A percentile compares a stretch with the other conserved stretches of the same genome.
These are phyloP conservation scores for Phanerochaete carnosa DNA, from an alignment of 768 basidiomycete genomes.

Conservation along the genomic window DNA sequence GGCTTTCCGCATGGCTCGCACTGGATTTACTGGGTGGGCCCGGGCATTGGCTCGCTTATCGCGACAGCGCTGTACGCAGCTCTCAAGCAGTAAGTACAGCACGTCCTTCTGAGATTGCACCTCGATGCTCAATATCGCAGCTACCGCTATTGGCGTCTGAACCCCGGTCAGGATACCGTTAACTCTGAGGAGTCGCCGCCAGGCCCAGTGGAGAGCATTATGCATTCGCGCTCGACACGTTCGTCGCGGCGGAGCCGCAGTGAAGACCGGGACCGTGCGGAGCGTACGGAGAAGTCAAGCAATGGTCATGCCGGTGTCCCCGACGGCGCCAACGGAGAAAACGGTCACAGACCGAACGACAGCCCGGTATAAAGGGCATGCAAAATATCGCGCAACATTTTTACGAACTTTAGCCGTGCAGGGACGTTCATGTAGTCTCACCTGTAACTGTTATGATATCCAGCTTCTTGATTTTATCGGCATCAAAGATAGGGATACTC, in stretches of 20 bases:
- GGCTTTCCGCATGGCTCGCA: constrained; percentile 51
- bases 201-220: constrained; percentile 28
- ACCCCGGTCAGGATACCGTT: constrained; percentile 43
- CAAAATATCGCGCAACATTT: not conserved
- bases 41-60: constrained; percentile 61
- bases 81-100: constrained; percentile 45
- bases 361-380: constrained; percentile 12
- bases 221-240: not conserved
- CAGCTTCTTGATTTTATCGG: too few species aligned
- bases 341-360: constrained; percentile 12
- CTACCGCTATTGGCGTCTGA: constrained; percentile 51
- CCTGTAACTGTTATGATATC: too few species aligned
- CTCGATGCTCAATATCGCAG: constrained; percentile 23
- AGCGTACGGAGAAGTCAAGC: too few species aligned
- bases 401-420: too few species aligned
- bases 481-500: too few species aligned
- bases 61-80: constrained; percentile 53
- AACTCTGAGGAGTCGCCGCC: constrained; percentile 40
- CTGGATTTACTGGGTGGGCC: constrained; percentile 78
- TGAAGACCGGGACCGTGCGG: not conserved
- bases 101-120: not conserved
- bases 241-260: not conserved
- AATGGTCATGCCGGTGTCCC: not conserved
- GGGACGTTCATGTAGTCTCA: too few species aligned
- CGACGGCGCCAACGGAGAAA: not conserved